phyloP scores from a whole-genome alignment of 1,284 basidiomycete species.

The Apiotrichum gracile region DNA sequence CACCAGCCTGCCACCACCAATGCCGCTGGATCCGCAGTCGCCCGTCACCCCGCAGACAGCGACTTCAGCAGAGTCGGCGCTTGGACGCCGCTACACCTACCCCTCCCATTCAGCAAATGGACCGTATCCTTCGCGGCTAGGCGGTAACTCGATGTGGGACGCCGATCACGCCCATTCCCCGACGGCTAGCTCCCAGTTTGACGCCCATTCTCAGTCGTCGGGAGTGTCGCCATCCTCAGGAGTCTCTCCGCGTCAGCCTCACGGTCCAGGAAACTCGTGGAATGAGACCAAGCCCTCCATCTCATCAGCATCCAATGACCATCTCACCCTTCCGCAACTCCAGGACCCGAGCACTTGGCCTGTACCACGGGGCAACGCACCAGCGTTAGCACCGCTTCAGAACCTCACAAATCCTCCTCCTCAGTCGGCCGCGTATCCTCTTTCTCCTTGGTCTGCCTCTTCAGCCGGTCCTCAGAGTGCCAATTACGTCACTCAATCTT shows the following conservation, averaged over 20 bases:
- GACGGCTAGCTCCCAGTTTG: conserved; percentile 5
- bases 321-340: conserved; percentile 9
- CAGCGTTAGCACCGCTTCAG: conserved; percentile 3
- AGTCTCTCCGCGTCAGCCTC: conserved; percentile 2
- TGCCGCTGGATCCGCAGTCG: background rate
- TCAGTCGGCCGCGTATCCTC: conserved; percentile 1
- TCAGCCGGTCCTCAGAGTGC: background rate
- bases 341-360: conserved; percentile 9
- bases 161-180: conserved; percentile 9
- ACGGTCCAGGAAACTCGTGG: background rate
- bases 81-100: background rate
- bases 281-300: background rate
- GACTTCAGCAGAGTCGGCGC: background rate
- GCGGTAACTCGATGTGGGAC: background rate
- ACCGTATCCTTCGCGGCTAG: background rate
- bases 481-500: background rate
- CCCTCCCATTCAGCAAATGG: background rate
- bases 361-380: background rate
- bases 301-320: background rate
- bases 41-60: background rate
- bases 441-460: background rate
- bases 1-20: background rate
- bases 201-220: conserved; percentile 8
- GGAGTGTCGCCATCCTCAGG: too few relatives aligned
- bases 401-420: conserved; percentile 8